Evolutionary conservation across 2,329 filamentous ascomycete genomes (phyloP), one percentile per base, ranked within the genome.

Genomic region (Aureobasidium sp.): DNA sequence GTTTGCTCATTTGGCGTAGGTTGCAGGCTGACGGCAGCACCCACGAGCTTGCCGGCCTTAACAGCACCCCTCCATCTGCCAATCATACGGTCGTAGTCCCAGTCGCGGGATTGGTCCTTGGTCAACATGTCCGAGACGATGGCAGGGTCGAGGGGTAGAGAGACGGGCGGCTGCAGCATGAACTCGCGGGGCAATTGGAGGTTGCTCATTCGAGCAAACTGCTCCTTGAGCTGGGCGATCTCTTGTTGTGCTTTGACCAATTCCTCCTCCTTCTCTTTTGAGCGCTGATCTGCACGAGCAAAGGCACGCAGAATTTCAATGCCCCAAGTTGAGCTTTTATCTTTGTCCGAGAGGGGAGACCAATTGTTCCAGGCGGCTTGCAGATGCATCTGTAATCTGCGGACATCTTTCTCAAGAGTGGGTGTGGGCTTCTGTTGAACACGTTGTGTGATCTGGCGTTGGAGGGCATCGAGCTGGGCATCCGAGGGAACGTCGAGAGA

Each of bases 291-390:
- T 6, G 73, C 71, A 17, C 73, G 73, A n/a, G 74, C 72, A 64
- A 75, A 78, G 33, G 76, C 75, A 44, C 78, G 75, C 52, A 79
- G 67, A 17, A 77, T 72, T 66, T 81, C 78, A 35, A 79, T 67
- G 60, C 75, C 75, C 78, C 78, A 81, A 33, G 71, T 72, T 37
- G 76, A 73, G 50, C 75, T 71, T 52, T 74, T 70, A 47, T 77
- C 73, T 31, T 72, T 65, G n/a, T 79, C 76, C 0, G 85, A 75
- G 29, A 94, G 77, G 1, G 78, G 78, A 57, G 83, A 83, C 92
- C 92, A 97, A 45, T 90, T 87, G 7, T 82, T 80, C 71, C 86
- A 96, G 0, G 90, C 86, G 15, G 86, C 84, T n/a, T 88, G 82
- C 6, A 96, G 73, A 71, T 97, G 93, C 62, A 88, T 82, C 44